Base-by-base conservation (phyloP, 129 eudicot species). In the Helichrysum umbraculigerum region DNA sequence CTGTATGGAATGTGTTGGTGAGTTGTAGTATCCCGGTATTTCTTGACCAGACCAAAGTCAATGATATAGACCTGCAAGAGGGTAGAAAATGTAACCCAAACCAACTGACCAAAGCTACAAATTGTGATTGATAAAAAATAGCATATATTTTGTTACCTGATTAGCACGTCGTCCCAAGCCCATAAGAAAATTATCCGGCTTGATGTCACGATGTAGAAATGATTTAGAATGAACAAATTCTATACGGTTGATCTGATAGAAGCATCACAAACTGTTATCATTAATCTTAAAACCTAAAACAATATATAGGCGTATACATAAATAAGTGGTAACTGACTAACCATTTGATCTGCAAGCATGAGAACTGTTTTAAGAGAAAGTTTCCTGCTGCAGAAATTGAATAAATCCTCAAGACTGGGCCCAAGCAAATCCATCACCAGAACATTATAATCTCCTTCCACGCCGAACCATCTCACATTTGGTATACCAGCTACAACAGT, bases 281-380 rank as follows among this genome's bases (percentile, higher is more conserved):
- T 63, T 16, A 50, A 57, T 17, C 47, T 41, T 9, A 60, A 37
- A 16, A 44, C 41, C 68, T 52, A 47, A 62, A 66, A 37, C 44
- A 57, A 32, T 0, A 47, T 20, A 42, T 5, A 44, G 7, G 72
- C 17, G 34, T 33, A 50, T 20, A 15, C 30, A 66, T n/a, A 41
- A 34, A 32, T 12, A 58, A 16, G 10, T 50, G 50, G 37, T 41
- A 72, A 73, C 56, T 14, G 11, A 70, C 25, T 75, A 71, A 84
- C 98, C 98, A 92, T 92, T 85, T 92, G 96, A 86, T 92, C 98
- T 41, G 98, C 98, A 82, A 92, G 96, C 98, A 92, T 92, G 72
- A 92, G 98, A 78, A 92, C 98, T 33, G 98, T 82, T 86, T 92
- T 92, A 19, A 92, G 82, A 51, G 97, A 89, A 66, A 92, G 88